Base-by-base conservation (phyloP, 441 rosid species). In the Hura crepitans region DNA sequence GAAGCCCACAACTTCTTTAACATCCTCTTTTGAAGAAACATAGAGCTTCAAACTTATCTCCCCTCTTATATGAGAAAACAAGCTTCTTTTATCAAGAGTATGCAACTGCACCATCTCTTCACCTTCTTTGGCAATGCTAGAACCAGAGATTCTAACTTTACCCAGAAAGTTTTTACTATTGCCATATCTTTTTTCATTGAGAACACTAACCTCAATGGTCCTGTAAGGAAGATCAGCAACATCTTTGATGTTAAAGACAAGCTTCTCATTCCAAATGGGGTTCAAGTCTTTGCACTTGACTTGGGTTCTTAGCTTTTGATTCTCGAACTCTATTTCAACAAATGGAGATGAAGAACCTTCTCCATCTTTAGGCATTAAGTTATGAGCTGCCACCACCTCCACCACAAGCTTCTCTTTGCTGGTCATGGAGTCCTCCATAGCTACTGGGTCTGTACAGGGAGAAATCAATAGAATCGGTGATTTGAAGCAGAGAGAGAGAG, bases 301-400 rank as follows among this genome's bases (percentile, higher is more conserved):
- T 45, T 82, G 86, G 5, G 93, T 88, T 59, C 87, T 74, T 6
- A 81, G 71, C 22, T 83, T 81, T 57, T 86, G 90, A 72, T 78
- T 82, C 70, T 88, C 96, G 39, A 90, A 84, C 79, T 85, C 87
- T 4, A 90, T 84, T 69, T 88, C 93, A 0, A 86, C 93, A 60
- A 87, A 90, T 0, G 91, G 84, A 0, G 90, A 86, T 0, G 93
- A 83, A 0, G 93, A 86, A 1, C 96, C 89, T 77, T 90, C 88
- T 0, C 91, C 93, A 37, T 90, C 96, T 78, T 90, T 90, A 2
- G 96, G 90, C 87, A 90, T 90, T 45, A 90, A 75, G 82, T 86
- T 86, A 77, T 83, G 89, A 0, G 96, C 93, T 0, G 81, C 87
- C 20, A 83, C 79, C 37, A 86, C 84, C 74, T 87, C 93, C 76